phyloP scores from a whole-genome alignment of 75 land plant genomes.

The Isoetes taiwanensis region DNA sequence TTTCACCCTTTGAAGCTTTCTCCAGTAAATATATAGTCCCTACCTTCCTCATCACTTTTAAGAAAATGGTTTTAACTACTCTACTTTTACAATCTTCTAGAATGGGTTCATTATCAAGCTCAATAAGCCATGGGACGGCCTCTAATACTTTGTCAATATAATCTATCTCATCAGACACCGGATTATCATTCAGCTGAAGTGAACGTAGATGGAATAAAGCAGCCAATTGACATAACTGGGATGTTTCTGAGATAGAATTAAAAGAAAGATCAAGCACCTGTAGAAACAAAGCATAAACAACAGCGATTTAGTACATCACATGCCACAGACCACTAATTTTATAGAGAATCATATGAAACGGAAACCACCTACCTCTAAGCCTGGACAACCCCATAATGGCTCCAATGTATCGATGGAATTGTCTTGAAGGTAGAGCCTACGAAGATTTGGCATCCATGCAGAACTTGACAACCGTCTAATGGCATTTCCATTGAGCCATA shows the following conservation, averaged over 20 bases:
- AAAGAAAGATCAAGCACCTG: constrained; percentile 33
- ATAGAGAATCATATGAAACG: neutral
- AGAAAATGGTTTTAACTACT: constrained; percentile 9
- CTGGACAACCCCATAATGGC: constrained; percentile 23
- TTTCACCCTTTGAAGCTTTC: constrained; percentile 5
- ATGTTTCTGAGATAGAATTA: constrained; percentile 11
- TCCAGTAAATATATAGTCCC: constrained; percentile 20
- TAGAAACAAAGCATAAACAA: neutral
- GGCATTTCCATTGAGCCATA: constrained; percentile 33
- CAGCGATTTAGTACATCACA: neutral
- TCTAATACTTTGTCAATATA: constrained; percentile 24
- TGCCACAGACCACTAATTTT: neutral
- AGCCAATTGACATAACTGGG: constrained; percentile 18
- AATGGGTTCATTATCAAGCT: constrained; percentile 23
- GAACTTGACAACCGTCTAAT: constrained; percentile 16
- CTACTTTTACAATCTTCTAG: constrained; percentile 1
- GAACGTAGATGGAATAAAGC: constrained; percentile 12
- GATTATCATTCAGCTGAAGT: constrained; percentile 31
- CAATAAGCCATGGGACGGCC: constrained; percentile 28
- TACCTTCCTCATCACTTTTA: neutral
- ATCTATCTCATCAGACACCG: constrained; percentile 10
- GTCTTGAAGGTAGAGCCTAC: constrained; percentile 27
- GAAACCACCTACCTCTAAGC: constrained; percentile 14
- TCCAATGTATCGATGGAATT: constrained; percentile 18
- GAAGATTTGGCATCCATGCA: constrained; percentile 30